phyloP scores from a whole-genome alignment of 352 stramenopile species.

The Globisporangium viniferum region DNA sequence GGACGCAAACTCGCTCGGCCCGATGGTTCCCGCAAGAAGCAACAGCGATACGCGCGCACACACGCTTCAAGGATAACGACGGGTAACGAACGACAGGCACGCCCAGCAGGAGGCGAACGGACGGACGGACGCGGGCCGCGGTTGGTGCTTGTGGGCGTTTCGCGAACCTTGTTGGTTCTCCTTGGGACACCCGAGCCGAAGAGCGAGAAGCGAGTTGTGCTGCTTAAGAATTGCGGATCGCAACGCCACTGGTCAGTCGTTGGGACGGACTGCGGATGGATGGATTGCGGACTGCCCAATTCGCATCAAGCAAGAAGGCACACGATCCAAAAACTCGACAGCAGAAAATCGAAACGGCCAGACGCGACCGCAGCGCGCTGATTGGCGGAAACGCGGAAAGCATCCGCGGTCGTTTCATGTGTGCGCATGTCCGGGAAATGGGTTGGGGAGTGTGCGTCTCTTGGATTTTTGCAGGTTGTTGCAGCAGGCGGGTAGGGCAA shows the following conservation, averaged over 20 bases:
- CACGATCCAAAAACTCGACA: not conserved
- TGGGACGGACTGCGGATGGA: too few relatives aligned
- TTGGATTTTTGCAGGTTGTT: not conserved
- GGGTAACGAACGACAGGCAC: not conserved
- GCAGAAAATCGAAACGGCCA: constrained; percentile 19
- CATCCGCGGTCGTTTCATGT: constrained; percentile 7
- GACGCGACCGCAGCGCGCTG: constrained; percentile 6
- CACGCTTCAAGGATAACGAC: not conserved
- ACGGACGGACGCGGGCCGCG: not conserved
- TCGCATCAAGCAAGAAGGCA: not conserved
- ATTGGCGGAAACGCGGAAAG: constrained; percentile 8
- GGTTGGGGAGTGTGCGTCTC: not conserved
- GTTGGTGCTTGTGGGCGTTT: not conserved
- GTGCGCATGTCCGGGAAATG: constrained; percentile 5
- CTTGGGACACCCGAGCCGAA: not conserved
- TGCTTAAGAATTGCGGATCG: not conserved
- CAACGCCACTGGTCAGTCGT: not conserved
- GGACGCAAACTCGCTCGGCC: not conserved
- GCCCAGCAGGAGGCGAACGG: not conserved
- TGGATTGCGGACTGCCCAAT: not conserved
- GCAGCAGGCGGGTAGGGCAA: not conserved
- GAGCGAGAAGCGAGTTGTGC: not conserved
- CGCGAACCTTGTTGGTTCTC: not conserved
- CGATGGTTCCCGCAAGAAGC: not conserved
- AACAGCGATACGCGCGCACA: not conserved